Evolutionary conservation across 345 rosid species (phyloP).

Genomic region (Hibiscus trionum): DNA sequence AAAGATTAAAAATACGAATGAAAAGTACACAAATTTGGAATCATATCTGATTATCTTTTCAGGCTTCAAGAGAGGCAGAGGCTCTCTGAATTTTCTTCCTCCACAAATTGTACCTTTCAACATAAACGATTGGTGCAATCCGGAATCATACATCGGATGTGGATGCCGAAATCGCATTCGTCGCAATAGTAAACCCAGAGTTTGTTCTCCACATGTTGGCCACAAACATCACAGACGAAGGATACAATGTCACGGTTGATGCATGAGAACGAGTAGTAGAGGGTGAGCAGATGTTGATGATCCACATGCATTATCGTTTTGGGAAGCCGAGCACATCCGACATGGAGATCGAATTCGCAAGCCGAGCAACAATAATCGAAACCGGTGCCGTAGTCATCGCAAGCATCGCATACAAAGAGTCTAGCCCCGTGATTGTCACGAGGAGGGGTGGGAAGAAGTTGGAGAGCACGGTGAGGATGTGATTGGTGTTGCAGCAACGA

Average conservation of each 20-base stretch:
- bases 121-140: not conserved
- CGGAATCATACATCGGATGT: not conserved
- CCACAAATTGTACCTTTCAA: not conserved
- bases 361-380: not conserved
- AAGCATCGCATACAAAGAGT: not conserved
- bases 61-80: not conserved
- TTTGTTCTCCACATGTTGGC: not conserved
- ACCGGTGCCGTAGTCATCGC: slow-evolving; percentile 1
- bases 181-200: not conserved
- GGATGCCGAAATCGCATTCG: not conserved
- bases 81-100: not conserved
- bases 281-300: not conserved
- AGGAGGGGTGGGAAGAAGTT: not conserved
- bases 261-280: not conserved
- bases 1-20: too few relatives aligned
- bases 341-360: not conserved
- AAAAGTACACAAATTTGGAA: not conserved
- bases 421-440: too few relatives aligned
- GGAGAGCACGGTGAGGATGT: not conserved
- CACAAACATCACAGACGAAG: not conserved
- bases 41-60: not conserved
- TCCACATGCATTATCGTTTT: not conserved
- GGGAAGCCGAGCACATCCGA: not conserved
- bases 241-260: not conserved
- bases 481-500: not conserved